Base-by-base conservation (phyloP, 192 early-diverging fungal genomes). In the Phlyctochytrium planicorne region DNA sequence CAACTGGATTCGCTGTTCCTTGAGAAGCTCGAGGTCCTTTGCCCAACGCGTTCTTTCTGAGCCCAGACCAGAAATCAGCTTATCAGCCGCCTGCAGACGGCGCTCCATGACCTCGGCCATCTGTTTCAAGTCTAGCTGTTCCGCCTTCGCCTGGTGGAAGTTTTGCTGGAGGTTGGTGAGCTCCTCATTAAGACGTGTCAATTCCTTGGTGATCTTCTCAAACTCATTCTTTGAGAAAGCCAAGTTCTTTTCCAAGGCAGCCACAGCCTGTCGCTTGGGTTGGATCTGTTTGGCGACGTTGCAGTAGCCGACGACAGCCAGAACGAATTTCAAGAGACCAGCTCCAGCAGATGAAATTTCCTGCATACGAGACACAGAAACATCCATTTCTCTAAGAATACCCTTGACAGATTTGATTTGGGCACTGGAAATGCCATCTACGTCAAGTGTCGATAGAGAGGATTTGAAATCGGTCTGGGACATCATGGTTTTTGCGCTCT, bases 61-160 rank as follows among this genome's bases (percentile, higher is more conserved):
- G 14, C 84, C 82, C 4, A 86, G 59, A 57, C 84, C 84, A 30
- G 84, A 86, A 53, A 86, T 82, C 29, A 86, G 80, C 64, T 86
- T 86, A 52, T 86, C 84, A 1, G 84, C 84, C 10, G 84, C 84
- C 59, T 79, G 72, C 34, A 86, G 71, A 37, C 84, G 80, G n/a
- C 84, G 73, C 65, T 84, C 84, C 84, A 86, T 86, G 37, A 86
- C 72, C 63, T 82, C 84, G 20, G 84, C 84, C 82, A 86, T 86
- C 52, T 84, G 72, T 60, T 86, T 84, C 60, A 86, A 60, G 68
- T 86, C 84, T 24, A 84, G 61, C 66, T 86, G 84, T 66, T 86
- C 84, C 0, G 82, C 79, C 66, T 86, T 86, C 4, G 82, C 82
- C 53, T 75, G 70, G 63, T 86, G 84, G 70, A 86, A 86, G 53